A percentile compares a stretch with the other conserved stretches of the same genome.
These are phyloP conservation scores for Dioscorea cayenensis DNA, from an alignment of 116 monocot species.

Conservation along the genomic window DNA sequence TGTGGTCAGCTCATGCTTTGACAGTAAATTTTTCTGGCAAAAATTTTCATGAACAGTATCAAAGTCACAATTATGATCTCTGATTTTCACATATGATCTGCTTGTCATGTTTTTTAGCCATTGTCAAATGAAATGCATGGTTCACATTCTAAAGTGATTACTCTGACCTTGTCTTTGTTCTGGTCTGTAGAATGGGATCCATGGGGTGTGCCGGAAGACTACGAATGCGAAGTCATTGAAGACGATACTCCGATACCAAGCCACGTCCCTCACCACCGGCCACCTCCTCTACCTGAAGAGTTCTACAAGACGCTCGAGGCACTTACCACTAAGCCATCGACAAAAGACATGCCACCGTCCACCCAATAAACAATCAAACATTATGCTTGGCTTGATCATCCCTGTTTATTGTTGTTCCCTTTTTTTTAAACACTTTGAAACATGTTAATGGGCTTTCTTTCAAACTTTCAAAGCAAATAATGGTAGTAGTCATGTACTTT, in stretches of 20 bases:
- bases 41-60: too few species aligned
- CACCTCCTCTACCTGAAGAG: slow-evolving; percentile 55
- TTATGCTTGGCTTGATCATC: not conserved
- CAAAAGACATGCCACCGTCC: not conserved
- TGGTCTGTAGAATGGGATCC: slow-evolving; percentile 58
- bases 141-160: too few species aligned
- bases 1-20: too few species aligned
- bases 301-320: slow-evolving; percentile 65
- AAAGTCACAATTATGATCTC: not conserved
- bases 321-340: slow-evolving; percentile 2
- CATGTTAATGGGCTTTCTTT: too few species aligned
- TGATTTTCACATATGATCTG: not conserved
- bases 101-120: too few species aligned
- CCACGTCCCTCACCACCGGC: slow-evolving; percentile 59
- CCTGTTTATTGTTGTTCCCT: too few species aligned
- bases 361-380: not conserved
- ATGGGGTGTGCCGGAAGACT: slow-evolving; percentile 81
- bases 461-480: too few species aligned
- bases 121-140: too few species aligned
- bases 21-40: too few species aligned
- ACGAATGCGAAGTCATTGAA: slow-evolving; percentile 68
- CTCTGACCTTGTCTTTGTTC: not conserved
- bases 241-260: slow-evolving; percentile 62
- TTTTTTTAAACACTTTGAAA: too few species aligned
- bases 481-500: too few species aligned